phyloP scores from a whole-genome alignment of 2,329 filamentous ascomycete genomes.

The Fusarium sulawesiense region DNA sequence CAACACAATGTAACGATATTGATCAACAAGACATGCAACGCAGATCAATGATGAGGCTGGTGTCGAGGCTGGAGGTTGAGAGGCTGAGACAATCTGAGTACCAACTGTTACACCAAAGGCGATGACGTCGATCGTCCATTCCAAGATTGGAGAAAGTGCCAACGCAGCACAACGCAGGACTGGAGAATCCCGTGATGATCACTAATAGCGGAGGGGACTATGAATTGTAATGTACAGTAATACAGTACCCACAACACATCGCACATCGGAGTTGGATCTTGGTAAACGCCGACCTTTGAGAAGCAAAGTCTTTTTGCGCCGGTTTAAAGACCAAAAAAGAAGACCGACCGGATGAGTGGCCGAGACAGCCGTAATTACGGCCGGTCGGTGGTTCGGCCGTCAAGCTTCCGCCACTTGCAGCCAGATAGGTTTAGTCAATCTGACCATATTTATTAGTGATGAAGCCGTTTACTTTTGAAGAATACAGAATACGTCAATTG shows the following conservation, averaged over 20 bases:
- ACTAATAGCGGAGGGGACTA: slow-evolving; percentile 13
- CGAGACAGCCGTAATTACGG: slow-evolving; percentile 45
- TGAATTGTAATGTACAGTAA: slow-evolving; percentile 8
- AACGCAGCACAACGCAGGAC: neutral
- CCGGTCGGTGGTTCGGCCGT: slow-evolving; percentile 33
- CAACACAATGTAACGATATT: neutral
- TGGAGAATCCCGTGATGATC: slow-evolving; percentile 22
- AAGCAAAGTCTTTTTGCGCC: neutral
- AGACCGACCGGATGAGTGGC: slow-evolving; percentile 24
- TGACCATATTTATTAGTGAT: neutral
- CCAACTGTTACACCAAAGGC: neutral
- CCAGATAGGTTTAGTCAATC: neutral
- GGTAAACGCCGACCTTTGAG: slow-evolving; percentile 11
- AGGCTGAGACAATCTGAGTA: slow-evolving; percentile 20
- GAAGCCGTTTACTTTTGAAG: neutral
- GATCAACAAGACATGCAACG: neutral
- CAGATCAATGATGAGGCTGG: slow-evolving; percentile 18
- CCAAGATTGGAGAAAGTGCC: slow-evolving; percentile 7
- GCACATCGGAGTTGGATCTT: slow-evolving; percentile 18
- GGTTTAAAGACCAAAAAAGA: slow-evolving; percentile 1
- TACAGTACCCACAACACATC: neutral
- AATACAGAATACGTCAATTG: neutral
- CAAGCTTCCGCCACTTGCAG: slow-evolving; percentile 23
- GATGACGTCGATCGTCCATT: slow-evolving; percentile 32
- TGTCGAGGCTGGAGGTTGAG: slow-evolving; percentile 27